Percentiles rank a stretch among this genome's conserved stretches.
These are phyloP conservation scores for Trichomonas gallinae DNA, from an alignment of 208 protist genomes.

Conservation along the genomic window DNA sequence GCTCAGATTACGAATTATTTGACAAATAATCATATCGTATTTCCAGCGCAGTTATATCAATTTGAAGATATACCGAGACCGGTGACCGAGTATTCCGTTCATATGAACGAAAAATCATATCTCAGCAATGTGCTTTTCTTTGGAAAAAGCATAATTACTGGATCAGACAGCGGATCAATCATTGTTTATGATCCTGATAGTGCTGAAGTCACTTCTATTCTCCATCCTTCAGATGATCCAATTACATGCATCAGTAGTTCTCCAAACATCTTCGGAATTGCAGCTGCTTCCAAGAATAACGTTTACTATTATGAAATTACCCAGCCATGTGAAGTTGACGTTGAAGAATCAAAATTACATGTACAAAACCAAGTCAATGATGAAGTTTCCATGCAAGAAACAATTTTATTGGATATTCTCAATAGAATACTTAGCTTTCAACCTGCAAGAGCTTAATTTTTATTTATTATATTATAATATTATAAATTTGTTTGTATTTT, in stretches of 20 bases:
- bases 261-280: neutral
- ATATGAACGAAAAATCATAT: neutral
- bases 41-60: neutral
- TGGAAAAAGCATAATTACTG: neutral
- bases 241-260: neutral
- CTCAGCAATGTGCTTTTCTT: neutral
- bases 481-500: too few species aligned
- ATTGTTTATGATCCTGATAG: neutral
- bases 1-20: neutral
- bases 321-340: neutral
- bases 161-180: neutral
- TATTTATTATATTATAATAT: too few species aligned
- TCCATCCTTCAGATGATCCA: neutral
- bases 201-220: neutral
- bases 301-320: neutral
- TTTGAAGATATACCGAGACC: neutral
- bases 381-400: neutral
- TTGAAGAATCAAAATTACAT: neutral
- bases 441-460: too few species aligned
- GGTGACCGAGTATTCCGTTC: neutral
- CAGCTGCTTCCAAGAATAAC: neutral
- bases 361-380: neutral
- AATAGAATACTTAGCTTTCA: neutral
- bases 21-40: neutral
- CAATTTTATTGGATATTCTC: neutral